Conservation (phyloP, 73 alveolate genomes). For the Symbiodinium natans region DNA sequence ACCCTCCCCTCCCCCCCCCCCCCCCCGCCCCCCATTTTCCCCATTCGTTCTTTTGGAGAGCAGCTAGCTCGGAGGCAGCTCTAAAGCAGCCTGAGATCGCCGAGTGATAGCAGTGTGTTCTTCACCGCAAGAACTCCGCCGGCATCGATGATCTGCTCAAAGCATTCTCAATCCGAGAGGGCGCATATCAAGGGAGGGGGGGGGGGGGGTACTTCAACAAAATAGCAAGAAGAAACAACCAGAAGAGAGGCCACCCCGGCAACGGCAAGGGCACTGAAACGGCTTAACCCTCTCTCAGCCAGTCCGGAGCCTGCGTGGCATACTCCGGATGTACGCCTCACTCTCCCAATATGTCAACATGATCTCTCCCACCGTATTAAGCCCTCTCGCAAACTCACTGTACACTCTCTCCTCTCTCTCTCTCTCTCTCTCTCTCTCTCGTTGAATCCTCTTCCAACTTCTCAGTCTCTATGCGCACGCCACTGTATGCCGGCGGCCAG, state of each 20-base stretch:
- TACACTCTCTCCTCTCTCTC: no score
- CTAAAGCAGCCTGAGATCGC: constrained; percentile 21
- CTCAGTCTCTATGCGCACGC: no score
- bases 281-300: background rate
- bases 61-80: background rate
- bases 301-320: background rate
- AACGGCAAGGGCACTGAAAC: background rate
- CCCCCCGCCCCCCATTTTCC: background rate
- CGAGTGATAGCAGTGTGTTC: constrained; percentile 83
- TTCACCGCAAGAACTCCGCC: constrained; percentile 76
- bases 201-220: no score
- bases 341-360: background rate
- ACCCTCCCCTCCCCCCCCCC: no score
- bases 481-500: background rate
- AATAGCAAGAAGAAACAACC: no score
- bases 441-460: no score
- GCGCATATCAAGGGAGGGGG: no score
- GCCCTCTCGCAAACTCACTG: background rate
- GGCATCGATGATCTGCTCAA: constrained; percentile 59
- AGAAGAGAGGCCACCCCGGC: no score
- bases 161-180: no score
- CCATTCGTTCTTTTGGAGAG: background rate
- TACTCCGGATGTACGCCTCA: constrained; percentile 10
- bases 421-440: no score
- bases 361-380: background rate